phyloP scores from a whole-genome alignment of 1,284 basidiomycete species.

The Moesziomyces aphidis region DNA sequence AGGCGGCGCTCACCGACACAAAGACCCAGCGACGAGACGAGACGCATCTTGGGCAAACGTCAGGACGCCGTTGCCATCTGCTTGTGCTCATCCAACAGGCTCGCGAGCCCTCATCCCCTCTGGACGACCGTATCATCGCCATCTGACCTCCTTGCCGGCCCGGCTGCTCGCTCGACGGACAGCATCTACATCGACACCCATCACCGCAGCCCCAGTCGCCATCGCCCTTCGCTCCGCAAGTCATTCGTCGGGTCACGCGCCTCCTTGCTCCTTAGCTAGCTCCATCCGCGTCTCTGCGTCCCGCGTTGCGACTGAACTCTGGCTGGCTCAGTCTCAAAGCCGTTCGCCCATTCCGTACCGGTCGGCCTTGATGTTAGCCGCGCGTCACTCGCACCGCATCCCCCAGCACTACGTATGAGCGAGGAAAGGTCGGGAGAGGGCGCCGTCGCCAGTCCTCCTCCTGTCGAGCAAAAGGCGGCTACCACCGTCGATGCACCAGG shows the following conservation, averaged over 20 bases:
- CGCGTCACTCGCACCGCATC: not conserved
- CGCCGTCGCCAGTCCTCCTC: slow-evolving; percentile 30
- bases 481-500: slow-evolving; percentile 3
- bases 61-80: not conserved
- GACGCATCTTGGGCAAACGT: not conserved
- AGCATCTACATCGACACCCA: not conserved
- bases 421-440: slow-evolving; percentile 30
- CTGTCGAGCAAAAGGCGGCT: slow-evolving; percentile 10
- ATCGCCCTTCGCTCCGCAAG: not conserved
- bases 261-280: not conserved
- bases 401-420: slow-evolving; percentile 26
- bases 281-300: not conserved
- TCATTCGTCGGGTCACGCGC: not conserved
- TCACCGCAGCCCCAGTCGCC: not conserved
- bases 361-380: slow-evolving; percentile 12
- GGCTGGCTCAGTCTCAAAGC: not conserved
- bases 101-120: not conserved
- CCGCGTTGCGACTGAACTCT: not conserved
- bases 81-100: not conserved
- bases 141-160: not conserved
- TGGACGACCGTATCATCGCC: not conserved
- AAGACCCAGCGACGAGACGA: too few species aligned
- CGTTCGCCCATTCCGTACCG: not conserved
- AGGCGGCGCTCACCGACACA: too few species aligned
- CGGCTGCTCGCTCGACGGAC: not conserved